These are phyloP conservation scores for Phytophthora tubulina DNA, from an alignment of 352 stramenopile species.

Conservation along the genomic window DNA sequence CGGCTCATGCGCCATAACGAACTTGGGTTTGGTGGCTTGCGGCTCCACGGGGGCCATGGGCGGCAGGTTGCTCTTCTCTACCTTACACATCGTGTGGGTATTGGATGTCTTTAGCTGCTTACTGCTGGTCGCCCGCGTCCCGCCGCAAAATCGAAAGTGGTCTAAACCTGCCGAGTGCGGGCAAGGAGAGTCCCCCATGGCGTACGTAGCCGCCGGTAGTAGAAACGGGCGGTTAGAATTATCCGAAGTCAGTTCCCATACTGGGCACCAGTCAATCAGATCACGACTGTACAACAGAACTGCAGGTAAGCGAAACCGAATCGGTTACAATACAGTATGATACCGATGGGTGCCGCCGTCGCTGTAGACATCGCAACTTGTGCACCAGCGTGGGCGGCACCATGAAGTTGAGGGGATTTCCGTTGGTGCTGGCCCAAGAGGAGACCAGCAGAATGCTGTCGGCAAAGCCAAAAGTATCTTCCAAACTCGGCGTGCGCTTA, in stretches of 20 bases:
- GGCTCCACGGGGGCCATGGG: constrained; percentile 53
- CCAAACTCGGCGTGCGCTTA: constrained; percentile 31
- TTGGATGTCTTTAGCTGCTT: constrained; percentile 4
- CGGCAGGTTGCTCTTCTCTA: constrained; percentile 48
- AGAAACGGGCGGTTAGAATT: constrained; percentile 30
- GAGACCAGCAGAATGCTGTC: constrained; percentile 26
- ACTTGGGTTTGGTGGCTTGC: constrained; percentile 52
- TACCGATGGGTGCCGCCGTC: no score
- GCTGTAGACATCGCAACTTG: no score
- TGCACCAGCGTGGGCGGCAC: not conserved
- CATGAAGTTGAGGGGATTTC: not conserved
- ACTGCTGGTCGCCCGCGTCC: constrained; percentile 25
- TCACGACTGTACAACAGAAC: constrained; percentile 33
- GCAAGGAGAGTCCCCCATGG: constrained; percentile 1
- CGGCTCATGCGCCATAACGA: constrained; percentile 54
- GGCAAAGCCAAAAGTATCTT: constrained; percentile 20
- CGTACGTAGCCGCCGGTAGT: constrained; percentile 25
- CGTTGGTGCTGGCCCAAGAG: not conserved
- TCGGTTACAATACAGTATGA: no score
- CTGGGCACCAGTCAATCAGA: constrained; percentile 19
- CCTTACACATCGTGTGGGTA: constrained; percentile 49
- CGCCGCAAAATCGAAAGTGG: constrained; percentile 44
- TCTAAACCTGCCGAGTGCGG: not conserved
- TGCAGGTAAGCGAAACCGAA: constrained; percentile 22
- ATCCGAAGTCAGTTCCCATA: constrained; percentile 24